These are phyloP conservation scores for Penicillium roqueforti DNA, from an alignment of 495 filamentous ascomycete species.

Conservation along the genomic window DNA sequence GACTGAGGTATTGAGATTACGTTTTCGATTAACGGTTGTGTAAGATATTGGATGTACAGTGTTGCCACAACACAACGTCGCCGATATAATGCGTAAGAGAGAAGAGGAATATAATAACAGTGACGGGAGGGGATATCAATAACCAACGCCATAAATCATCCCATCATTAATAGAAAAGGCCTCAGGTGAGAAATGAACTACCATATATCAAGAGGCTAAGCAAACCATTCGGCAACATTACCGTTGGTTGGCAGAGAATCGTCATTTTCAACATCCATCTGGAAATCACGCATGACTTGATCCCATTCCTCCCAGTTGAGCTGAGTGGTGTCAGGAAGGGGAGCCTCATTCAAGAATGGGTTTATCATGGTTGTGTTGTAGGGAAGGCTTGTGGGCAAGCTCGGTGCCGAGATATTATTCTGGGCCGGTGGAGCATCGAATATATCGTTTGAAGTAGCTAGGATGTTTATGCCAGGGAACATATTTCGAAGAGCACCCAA, in stretches of 20 bases:
- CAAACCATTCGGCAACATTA: conserved; percentile 36
- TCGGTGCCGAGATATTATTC: conserved; percentile 4
- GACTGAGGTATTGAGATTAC: neutral
- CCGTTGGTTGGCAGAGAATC: conserved; percentile 17
- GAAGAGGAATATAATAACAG: conserved; percentile 9
- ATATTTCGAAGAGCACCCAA: conserved; percentile 26
- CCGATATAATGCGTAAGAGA: conserved; percentile 1
- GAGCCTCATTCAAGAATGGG: conserved; percentile 14
- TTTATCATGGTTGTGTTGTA: conserved; percentile 13
- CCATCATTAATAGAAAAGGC: conserved; percentile 1
- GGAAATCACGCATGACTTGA: conserved; percentile 49
- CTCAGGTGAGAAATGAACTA: neutral
- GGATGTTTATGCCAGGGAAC: conserved; percentile 30
- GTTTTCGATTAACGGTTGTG: neutral
- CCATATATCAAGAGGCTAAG: conserved; percentile 8
- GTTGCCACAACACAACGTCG: neutral
- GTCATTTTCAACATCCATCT: conserved; percentile 38
- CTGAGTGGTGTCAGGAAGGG: conserved; percentile 3
- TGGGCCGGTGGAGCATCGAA: conserved; percentile 7
- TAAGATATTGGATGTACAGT: neutral
- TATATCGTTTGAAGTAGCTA: conserved; percentile 17
- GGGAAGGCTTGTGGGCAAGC: conserved; percentile 3
- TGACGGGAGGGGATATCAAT: conserved; percentile 15
- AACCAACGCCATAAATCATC: conserved; percentile 8
- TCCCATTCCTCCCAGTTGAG: conserved; percentile 48